Evolutionary conservation across 768 basidiomycete species (phyloP).

Genomic region (Boletus pseudopeckii): DNA sequence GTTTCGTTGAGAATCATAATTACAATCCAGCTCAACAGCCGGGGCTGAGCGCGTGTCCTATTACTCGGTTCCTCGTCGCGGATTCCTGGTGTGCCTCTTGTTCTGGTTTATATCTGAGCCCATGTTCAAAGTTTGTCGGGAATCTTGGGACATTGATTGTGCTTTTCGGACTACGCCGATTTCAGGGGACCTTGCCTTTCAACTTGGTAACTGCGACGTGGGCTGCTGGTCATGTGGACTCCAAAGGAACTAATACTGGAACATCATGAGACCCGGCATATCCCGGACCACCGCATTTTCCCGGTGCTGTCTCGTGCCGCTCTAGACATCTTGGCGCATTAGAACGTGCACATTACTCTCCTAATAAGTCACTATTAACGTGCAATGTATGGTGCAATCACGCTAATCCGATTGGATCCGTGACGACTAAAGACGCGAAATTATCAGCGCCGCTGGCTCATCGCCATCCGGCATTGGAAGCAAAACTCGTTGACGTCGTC

Average conservation of each 20-base stretch:
- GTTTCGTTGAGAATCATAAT: neutral
- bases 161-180: neutral
- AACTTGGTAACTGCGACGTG: neutral
- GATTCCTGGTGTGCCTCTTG: neutral
- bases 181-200: neutral
- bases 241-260: neutral
- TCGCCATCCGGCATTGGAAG: constrained; percentile 64
- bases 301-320: neutral
- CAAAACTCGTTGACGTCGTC: constrained; percentile 72
- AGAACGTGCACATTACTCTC: constrained; percentile 7
- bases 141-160: neutral
- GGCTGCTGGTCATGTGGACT: constrained; percentile 1
- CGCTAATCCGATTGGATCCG: constrained; percentile 12
- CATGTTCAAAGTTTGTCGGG: neutral
- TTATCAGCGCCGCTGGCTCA: constrained; percentile 31
- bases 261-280: constrained; percentile 2
- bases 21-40: neutral
- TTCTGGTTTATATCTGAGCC: neutral
- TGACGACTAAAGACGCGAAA: constrained; percentile 2
- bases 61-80: neutral
- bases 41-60: neutral
- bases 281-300: neutral
- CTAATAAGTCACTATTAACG: constrained; percentile 18
- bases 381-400: constrained; percentile 25
- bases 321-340: neutral